Base-by-base conservation (phyloP, 2,329 filamentous ascomycete species). In the Torrubiella hemipterigena region DNA sequence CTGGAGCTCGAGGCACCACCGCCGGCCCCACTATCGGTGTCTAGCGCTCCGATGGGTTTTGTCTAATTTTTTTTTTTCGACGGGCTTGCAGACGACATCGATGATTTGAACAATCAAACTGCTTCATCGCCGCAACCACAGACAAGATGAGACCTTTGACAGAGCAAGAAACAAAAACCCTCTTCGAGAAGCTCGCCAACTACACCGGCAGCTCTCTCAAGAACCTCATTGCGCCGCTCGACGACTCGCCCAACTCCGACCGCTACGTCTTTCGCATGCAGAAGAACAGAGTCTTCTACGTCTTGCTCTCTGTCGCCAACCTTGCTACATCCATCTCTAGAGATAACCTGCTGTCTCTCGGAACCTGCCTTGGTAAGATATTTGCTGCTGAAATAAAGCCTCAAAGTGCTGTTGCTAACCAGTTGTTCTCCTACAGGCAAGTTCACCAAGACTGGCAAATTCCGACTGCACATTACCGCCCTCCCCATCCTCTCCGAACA, bases 381-480 rank as follows among this genome's bases (percentile, higher is more conserved):
- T 22, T 8, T 22, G 20, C 20, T 8, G 20, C n/a, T 22, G 20
- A n/a, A 22, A 22, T n/a, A 8, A 22, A 8, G 20, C 20, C 8
- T n/a, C 20, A 8, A 22, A 22, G 8, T 22, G 20, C 20, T 22
- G 20, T 29, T 31, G 27, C 42, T 45, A 38, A 45, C 29, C 21
- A 17, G 15, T 18, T 26, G 3, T 13, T 21, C 31, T 27, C 30
- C 13, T 32, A 25, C 22, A 73, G 86, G 86, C 49, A 94, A 95
- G 55, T 93, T 95, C 63, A 95, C 87, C 39, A 96, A 95, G 67
- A 83, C 86, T 5, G 85, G 86, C 40, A 95, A 96, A 58, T 96
- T 98, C 64, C 69, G 89, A 32, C 67, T 98, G 33, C 87, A 95
- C 62, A 83, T 96, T 51, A 96, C 89, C 2, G 82, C 70, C 13